A percentile compares a stretch with the other conserved stretches of the same genome.
Evolutionary conservation across 1,139 yeast species (phyloP).

Genomic region (Geotrichum fermentans): DNA sequence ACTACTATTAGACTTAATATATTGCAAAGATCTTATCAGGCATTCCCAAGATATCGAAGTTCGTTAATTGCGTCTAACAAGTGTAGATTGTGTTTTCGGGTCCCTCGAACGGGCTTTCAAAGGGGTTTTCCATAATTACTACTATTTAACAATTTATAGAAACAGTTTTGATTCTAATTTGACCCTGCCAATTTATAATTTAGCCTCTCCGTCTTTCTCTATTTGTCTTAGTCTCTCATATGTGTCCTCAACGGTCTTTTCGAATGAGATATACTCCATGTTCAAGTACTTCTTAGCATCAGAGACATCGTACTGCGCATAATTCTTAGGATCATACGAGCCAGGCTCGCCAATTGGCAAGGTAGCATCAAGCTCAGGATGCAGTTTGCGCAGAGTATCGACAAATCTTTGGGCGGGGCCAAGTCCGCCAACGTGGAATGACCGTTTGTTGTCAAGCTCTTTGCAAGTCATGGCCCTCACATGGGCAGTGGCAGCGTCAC

Average conservation of each 20-base stretch:
- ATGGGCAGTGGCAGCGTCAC: slow-evolving; percentile 18
- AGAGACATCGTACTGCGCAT: slow-evolving; percentile 21
- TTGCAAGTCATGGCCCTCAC: slow-evolving; percentile 23
- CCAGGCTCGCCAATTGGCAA: slow-evolving; percentile 16
- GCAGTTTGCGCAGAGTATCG: slow-evolving; percentile 34
- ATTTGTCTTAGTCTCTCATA: slow-evolving; percentile 22
- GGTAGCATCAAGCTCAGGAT: slow-evolving; percentile 14
- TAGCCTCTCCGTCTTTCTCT: neutral
- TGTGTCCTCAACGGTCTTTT: slow-evolving; percentile 24
- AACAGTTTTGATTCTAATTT: too few species aligned
- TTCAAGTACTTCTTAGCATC: slow-evolving; percentile 25
- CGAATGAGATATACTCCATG: slow-evolving; percentile 26
- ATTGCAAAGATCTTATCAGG: too few species aligned
- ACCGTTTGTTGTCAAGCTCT: slow-evolving; percentile 39
- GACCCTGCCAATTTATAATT: too few species aligned
- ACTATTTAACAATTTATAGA: neutral
- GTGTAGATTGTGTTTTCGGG: too few species aligned
- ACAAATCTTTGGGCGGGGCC: slow-evolving; percentile 36
- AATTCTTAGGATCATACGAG: slow-evolving; percentile 1
- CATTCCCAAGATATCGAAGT: too few species aligned
- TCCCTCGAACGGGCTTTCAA: too few species aligned
- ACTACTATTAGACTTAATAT: too few species aligned
- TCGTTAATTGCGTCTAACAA: too few species aligned
- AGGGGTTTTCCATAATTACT: neutral
- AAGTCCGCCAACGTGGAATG: slow-evolving; percentile 37